A percentile compares a stretch with the other conserved stretches of the same genome.
These are phyloP conservation scores for Geopyxis carbonaria DNA, from an alignment of 495 filamentous ascomycete species.

Conservation along the genomic window DNA sequence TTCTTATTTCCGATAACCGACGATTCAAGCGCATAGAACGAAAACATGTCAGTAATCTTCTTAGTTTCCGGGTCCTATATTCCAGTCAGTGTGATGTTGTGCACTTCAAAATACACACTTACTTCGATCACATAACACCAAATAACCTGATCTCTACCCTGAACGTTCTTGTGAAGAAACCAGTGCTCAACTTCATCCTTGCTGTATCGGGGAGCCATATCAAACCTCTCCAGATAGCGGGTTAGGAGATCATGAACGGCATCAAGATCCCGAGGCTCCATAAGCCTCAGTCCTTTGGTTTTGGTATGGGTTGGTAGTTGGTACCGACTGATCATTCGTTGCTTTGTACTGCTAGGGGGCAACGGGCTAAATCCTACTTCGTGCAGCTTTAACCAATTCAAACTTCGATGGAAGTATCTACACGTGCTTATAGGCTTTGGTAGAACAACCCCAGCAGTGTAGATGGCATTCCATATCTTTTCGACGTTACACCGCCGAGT, in stretches of 20 bases:
- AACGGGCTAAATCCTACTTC: conserved; percentile 81
- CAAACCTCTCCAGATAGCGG: conserved; percentile 60
- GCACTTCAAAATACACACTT: conserved; percentile 27
- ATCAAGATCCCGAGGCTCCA: conserved; percentile 67
- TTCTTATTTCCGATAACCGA: conserved; percentile 68
- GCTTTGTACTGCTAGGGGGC: conserved; percentile 61
- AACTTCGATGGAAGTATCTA: conserved; percentile 78
- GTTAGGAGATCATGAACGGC: conserved; percentile 56
- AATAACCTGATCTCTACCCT: conserved; percentile 57
- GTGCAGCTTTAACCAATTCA: conserved; percentile 91
- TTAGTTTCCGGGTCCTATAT: conserved; percentile 5
- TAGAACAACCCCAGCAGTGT: conserved; percentile 78
- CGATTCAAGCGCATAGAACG: conserved; percentile 87
- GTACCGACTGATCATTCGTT: conserved; percentile 63
- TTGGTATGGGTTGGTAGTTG: conserved; percentile 52
- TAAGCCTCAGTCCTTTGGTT: conserved; percentile 55
- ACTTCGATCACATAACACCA: conserved; percentile 92
- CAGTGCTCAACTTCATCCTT: conserved; percentile 72
- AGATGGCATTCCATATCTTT: conserved; percentile 82
- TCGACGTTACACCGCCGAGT: conserved; percentile 72
- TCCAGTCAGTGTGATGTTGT: neutral
- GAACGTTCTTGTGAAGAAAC: conserved; percentile 47
- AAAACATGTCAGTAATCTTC: conserved; percentile 90
- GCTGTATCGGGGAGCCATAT: conserved; percentile 67
- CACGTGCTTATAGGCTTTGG: conserved; percentile 83